phyloP scores from a whole-genome alignment of 352 stramenopile species.

The Phytophthora lateralis region DNA sequence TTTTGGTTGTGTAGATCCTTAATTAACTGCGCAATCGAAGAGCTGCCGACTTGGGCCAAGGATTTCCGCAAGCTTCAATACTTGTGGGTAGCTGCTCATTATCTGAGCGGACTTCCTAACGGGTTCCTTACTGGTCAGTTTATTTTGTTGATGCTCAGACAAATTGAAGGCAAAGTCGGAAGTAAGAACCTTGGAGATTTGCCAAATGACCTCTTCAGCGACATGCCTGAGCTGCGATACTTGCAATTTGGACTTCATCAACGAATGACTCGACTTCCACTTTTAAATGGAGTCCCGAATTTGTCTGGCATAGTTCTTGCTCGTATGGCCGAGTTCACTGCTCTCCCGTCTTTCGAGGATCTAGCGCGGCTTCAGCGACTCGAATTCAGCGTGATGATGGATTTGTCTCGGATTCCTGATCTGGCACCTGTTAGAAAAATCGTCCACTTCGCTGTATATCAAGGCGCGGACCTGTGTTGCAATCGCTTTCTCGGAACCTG shows the following conservation, averaged over 20 bases:
- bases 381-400: slow-evolving; percentile 26
- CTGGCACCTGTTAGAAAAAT: slow-evolving; percentile 17
- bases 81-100: slow-evolving; percentile 32
- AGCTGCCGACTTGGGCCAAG: slow-evolving; percentile 35
- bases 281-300: slow-evolving; percentile 32
- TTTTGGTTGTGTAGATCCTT: slow-evolving; percentile 21
- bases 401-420: slow-evolving; percentile 29
- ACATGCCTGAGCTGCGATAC: slow-evolving; percentile 36
- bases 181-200: slow-evolving; percentile 27
- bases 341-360: slow-evolving; percentile 34
- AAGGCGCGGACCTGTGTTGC: slow-evolving; percentile 36
- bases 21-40: slow-evolving; percentile 35
- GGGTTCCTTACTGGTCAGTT: not conserved
- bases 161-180: slow-evolving; percentile 46
- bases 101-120: not conserved
- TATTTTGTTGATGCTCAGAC: slow-evolving; percentile 19
- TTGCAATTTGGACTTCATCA: slow-evolving; percentile 44
- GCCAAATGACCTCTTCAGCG: slow-evolving; percentile 33
- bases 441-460: slow-evolving; percentile 33
- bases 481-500: slow-evolving; percentile 41
- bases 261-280: slow-evolving; percentile 29
- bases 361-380: slow-evolving; percentile 30
- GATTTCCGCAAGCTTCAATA: slow-evolving; percentile 45
- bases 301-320: slow-evolving; percentile 41
- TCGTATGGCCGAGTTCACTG: slow-evolving; percentile 19